Conservation (phyloP, 176 grass and related monocot species). For the Triticum aestivum region DNA sequence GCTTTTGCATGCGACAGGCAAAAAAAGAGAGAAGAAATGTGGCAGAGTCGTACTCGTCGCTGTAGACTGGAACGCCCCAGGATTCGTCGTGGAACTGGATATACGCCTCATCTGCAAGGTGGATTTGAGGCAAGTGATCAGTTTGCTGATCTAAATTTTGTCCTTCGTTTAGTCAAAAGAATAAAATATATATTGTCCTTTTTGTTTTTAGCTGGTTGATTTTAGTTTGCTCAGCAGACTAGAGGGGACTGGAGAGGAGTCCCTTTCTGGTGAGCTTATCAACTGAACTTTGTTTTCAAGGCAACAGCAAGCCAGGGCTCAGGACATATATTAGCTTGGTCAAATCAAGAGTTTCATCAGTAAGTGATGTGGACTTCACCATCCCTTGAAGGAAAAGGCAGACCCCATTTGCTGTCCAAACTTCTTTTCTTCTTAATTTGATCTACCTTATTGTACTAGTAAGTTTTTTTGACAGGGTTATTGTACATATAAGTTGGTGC, state of each 20-base stretch:
- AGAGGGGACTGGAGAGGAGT: slow-evolving; percentile 2
- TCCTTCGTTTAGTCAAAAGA: background rate
- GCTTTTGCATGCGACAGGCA: background rate
- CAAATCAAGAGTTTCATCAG: slow-evolving; percentile 23
- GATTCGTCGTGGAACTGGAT: slow-evolving; percentile 87
- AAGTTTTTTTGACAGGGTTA: background rate
- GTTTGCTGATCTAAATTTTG: background rate
- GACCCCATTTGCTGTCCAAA: slow-evolving; percentile 7
- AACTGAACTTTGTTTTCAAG: slow-evolving; percentile 7
- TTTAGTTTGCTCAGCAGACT: slow-evolving; percentile 27
- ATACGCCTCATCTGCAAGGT: slow-evolving; percentile 70
- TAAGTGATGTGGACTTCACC: background rate
- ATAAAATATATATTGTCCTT: background rate
- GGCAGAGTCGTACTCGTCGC: slow-evolving; percentile 60
- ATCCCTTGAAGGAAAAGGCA: slow-evolving; percentile 23
- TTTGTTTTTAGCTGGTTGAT: background rate
- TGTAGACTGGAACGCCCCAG: slow-evolving; percentile 88
- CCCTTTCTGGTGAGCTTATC: slow-evolving; percentile 26
- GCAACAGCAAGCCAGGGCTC: slow-evolving; percentile 8
- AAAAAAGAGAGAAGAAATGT: background rate
- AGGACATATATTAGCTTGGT: background rate
- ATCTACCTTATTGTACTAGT: background rate
- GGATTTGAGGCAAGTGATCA: background rate
- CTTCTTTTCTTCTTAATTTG: background rate
- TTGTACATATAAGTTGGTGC: slow-evolving; percentile 10